Conservation (phyloP, 148 eudicot genomes). For the Chenopodium suecicum region DNA sequence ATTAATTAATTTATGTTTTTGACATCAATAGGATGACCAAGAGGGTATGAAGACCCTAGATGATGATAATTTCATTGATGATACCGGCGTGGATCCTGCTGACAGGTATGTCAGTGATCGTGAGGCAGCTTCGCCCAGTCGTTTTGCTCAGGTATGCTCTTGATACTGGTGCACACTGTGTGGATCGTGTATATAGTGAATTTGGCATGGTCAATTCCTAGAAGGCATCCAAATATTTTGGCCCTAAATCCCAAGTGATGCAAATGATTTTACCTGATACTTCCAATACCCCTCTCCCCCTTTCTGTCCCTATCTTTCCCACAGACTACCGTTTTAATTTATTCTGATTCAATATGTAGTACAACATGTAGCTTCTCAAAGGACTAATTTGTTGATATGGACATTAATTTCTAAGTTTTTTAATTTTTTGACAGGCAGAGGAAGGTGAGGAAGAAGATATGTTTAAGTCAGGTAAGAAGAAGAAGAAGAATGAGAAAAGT, state of each 20-base stretch:
- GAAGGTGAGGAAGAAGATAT: conserved; percentile 91
- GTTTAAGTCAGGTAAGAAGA: conserved; percentile 80
- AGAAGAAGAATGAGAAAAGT: conserved; percentile 89
- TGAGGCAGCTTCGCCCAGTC: conserved; percentile 70
- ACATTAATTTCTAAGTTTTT: neutral
- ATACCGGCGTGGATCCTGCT: conserved; percentile 82
- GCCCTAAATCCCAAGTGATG: neutral
- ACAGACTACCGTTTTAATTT: neutral
- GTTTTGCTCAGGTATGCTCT: conserved; percentile 67
- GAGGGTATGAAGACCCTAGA: conserved; percentile 65
- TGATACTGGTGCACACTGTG: neutral
- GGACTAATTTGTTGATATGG: neutral
- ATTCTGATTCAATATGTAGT: neutral
- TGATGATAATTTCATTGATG: conserved; percentile 95
- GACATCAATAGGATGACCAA: conserved; percentile 62
- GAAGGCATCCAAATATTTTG: neutral
- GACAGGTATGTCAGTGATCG: conserved; percentile 67
- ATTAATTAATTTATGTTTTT: neutral
- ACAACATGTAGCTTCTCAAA: neutral
- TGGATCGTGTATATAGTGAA: neutral
- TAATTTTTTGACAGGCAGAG: conserved; percentile 58
- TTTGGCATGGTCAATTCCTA: neutral
- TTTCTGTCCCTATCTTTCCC: neutral
- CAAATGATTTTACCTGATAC: neutral
- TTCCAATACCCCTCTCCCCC: neutral